These are phyloP conservation scores for Aspergillus sp. DNA, from an alignment of 2,329 filamentous ascomycete genomes.

Conservation along the genomic window DNA sequence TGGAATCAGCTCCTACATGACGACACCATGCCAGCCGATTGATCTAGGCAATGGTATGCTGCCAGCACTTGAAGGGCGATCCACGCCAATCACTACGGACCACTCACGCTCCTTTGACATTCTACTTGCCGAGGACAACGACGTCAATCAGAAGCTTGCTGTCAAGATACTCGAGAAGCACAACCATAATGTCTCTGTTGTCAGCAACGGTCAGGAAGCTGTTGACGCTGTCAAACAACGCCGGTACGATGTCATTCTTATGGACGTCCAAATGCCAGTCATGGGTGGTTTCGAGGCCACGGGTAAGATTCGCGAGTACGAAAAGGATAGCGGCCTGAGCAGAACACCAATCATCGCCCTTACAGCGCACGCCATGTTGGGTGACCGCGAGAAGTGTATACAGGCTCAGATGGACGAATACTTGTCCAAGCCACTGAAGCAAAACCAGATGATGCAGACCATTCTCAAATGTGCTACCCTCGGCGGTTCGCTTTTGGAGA, in stretches of 20 bases:
- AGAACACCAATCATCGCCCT: constrained; percentile 95
- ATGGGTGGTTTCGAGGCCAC: constrained; percentile 99
- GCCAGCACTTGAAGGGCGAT: constrained; percentile 89
- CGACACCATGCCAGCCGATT: constrained; percentile 89
- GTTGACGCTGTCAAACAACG: constrained; percentile 89
- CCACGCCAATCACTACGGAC: constrained; percentile 87
- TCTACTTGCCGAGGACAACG: constrained; percentile 92
- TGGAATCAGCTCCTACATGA: constrained; percentile 99
- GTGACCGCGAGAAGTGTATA: constrained; percentile 96
- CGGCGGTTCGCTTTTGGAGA: constrained; percentile 56
- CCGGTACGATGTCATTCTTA: constrained; percentile 94
- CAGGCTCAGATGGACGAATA: constrained; percentile 99
- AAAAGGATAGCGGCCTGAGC: constrained; percentile 76
- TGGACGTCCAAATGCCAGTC: constrained; percentile 99
- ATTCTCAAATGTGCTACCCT: constrained; percentile 96
- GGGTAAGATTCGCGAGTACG: constrained; percentile 93
- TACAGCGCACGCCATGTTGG: constrained; percentile 98
- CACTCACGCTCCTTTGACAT: constrained; percentile 97
- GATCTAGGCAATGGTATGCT: constrained; percentile 96
- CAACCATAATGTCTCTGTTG: constrained; percentile 71
- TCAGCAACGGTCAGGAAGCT: constrained; percentile 92
- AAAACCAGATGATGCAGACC: constrained; percentile 96
- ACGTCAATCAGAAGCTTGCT: constrained; percentile 92
- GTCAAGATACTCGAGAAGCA: constrained; percentile 98
- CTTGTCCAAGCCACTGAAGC: constrained; percentile 92